A percentile compares a stretch with the other conserved stretches of the same genome.
phyloP scores from a whole-genome alignment of 169 alveolate genomes.

The Blepharisma undulans region DNA sequence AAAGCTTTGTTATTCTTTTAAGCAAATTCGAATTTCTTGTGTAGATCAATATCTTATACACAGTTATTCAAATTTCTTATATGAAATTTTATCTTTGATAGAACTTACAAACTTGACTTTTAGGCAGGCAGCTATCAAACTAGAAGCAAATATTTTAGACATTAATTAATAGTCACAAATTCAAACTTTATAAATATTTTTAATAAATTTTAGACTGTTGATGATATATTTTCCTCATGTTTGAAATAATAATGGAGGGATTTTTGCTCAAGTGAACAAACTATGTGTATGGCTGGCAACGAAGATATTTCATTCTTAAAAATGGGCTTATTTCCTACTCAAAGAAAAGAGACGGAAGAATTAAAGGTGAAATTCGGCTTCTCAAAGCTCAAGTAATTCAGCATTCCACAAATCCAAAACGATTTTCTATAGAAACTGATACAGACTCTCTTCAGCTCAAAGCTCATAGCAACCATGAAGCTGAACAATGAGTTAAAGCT shows the following conservation, averaged over 20 bases:
- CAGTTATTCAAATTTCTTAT: too few species aligned
- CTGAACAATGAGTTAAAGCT: neutral
- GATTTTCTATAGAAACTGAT: neutral
- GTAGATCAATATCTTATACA: too few species aligned
- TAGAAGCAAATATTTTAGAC: too few species aligned
- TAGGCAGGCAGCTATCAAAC: too few species aligned
- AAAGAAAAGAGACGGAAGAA: neutral
- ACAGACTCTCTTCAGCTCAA: neutral
- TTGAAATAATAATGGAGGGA: neutral
- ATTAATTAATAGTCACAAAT: too few species aligned
- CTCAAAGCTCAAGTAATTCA: neutral
- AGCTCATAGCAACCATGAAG: neutral
- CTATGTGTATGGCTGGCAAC: neutral
- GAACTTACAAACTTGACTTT: too few species aligned
- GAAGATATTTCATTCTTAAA: neutral
- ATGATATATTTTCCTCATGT: neutral
- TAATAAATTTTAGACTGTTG: neutral
- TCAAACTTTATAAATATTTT: too few species aligned
- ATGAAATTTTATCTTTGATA: too few species aligned
- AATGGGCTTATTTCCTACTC: neutral
- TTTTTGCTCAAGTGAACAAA: conserved; percentile 1
- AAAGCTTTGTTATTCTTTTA: too few species aligned
- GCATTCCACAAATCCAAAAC: neutral
- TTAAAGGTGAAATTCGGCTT: neutral
- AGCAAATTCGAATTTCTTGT: too few species aligned